phyloP scores from a whole-genome alignment of 495 filamentous ascomycete species.

The Lepraria neglecta region DNA sequence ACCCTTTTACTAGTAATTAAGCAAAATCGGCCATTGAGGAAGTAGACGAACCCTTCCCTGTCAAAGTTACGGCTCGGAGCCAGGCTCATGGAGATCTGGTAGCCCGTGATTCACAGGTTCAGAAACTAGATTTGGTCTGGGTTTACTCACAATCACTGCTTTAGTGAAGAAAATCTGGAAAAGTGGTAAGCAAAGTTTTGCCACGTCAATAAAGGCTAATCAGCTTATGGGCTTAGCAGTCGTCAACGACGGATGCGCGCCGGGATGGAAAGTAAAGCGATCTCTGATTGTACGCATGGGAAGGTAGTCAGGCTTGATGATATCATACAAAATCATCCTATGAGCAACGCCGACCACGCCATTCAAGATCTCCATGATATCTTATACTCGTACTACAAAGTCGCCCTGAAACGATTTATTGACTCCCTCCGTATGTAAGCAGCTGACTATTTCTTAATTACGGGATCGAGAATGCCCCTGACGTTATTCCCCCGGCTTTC shows the following conservation, averaged over 20 bases:
- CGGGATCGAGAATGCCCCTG: constrained; percentile 27
- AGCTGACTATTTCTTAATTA: constrained; percentile 36
- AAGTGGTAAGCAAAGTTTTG: constrained; percentile 31
- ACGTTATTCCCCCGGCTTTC: constrained; percentile 34
- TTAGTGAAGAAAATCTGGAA: constrained; percentile 33
- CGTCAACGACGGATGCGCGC: constrained; percentile 17
- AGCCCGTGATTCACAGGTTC: no score
- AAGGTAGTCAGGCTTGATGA: constrained; percentile 29
- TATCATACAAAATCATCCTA: constrained; percentile 26
- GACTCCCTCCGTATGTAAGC: constrained; percentile 41
- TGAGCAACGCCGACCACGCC: constrained; percentile 34
- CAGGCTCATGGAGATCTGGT: no score
- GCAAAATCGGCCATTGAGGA: no score
- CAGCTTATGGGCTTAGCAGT: constrained; percentile 11
- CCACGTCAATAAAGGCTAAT: constrained; percentile 9
- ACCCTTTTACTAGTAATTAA: no score
- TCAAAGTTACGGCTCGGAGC: no score
- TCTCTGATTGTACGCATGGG: constrained; percentile 21
- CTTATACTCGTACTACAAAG: constrained; percentile 38
- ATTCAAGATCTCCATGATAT: constrained; percentile 38
- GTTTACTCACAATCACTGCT: constrained; percentile 30
- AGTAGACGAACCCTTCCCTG: no score
- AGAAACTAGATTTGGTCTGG: no score
- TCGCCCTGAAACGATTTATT: constrained; percentile 40
- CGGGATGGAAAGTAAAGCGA: constrained; percentile 9